A percentile compares a stretch with the other conserved stretches of the same genome.
These are phyloP conservation scores for Neofusicoccum ribis DNA, from an alignment of 2,329 filamentous ascomycete genomes.

Conservation along the genomic window DNA sequence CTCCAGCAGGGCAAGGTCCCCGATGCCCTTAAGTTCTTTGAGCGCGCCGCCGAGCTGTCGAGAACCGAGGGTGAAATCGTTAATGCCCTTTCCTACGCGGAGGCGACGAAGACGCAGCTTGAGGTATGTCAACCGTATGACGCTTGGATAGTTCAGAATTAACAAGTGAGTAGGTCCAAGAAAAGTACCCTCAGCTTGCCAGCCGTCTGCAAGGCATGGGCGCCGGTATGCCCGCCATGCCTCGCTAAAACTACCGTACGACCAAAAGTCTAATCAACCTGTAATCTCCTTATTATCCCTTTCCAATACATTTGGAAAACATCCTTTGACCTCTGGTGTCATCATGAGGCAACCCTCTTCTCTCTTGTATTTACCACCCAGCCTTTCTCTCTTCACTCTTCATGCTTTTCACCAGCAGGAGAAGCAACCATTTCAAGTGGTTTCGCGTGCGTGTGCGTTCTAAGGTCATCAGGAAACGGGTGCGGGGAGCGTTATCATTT, in stretches of 20 bases:
- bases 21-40: conserved; percentile 94
- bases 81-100: conserved; percentile 93
- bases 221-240: conserved; percentile 23
- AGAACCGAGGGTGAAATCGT: conserved; percentile 94
- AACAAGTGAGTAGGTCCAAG: conserved; percentile 41
- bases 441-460: not conserved
- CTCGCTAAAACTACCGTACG: not conserved
- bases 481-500: not conserved
- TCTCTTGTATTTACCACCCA: conserved; percentile 11
- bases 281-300: not conserved
- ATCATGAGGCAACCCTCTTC: not conserved
- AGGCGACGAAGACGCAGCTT: conserved; percentile 93
- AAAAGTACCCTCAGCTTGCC: conserved; percentile 55
- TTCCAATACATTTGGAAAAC: not conserved
- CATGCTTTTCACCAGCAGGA: not conserved
- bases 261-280: conserved; percentile 11
- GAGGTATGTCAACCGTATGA: conserved; percentile 49
- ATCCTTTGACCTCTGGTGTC: not conserved
- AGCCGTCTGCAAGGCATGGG: conserved; percentile 50
- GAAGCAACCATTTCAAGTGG: not conserved
- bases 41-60: conserved; percentile 90
- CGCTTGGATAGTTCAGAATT: conserved; percentile 18
- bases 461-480: not conserved
- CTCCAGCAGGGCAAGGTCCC: conserved; percentile 97
- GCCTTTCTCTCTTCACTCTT: conserved; percentile 7